These are phyloP conservation scores for Ilex asprella DNA, from an alignment of 257 asterid genomes.

Conservation along the genomic window DNA sequence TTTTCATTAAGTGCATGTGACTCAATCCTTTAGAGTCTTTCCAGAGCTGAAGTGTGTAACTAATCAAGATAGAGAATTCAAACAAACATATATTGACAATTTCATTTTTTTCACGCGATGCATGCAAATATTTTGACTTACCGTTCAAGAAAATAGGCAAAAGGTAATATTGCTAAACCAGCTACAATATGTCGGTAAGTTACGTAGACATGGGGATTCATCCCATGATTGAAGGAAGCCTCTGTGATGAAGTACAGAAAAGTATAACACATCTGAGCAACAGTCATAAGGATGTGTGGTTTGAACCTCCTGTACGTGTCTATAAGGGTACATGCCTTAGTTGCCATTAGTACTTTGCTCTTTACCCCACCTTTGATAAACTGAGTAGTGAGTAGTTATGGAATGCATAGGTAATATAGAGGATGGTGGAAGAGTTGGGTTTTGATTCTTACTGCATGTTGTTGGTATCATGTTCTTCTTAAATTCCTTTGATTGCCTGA, in stretches of 20 bases:
- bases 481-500: conserved; percentile 12
- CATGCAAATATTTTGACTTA: background rate
- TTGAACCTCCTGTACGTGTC: conserved; percentile 27
- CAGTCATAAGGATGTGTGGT: conserved; percentile 66
- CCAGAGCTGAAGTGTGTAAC: no score
- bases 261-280: conserved; percentile 49
- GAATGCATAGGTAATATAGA: conserved; percentile 12
- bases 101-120: background rate
- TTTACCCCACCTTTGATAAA: conserved; percentile 1
- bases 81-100: background rate
- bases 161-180: conserved; percentile 44
- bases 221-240: conserved; percentile 74
- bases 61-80: no score
- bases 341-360: conserved; percentile 8
- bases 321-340: conserved; percentile 6
- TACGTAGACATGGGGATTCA: conserved; percentile 65
- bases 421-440: conserved; percentile 4
- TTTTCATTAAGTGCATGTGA: no score
- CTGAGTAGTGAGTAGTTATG: background rate
- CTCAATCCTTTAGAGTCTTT: no score
- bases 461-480: conserved; percentile 33
- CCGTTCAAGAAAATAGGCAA: conserved; percentile 73
- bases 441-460: conserved; percentile 28
- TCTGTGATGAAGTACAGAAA: conserved; percentile 58
- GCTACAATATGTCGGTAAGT: conserved; percentile 58